Conservation (phyloP, 495 filamentous ascomycete species). For the Talaromyces adpressus region DNA sequence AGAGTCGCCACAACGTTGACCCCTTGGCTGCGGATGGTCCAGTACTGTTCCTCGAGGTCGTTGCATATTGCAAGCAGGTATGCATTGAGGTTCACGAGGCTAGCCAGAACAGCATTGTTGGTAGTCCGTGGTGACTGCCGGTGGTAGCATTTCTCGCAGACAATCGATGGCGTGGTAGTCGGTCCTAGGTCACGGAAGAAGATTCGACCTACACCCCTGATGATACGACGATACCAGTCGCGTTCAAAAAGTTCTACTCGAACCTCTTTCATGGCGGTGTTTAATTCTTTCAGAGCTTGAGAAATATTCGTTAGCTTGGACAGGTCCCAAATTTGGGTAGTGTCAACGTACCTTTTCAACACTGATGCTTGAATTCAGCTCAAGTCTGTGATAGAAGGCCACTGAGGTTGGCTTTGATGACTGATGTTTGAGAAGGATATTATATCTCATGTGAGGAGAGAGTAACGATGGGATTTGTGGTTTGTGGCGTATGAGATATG, state of each 20-base stretch:
- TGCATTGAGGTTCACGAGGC: neutral
- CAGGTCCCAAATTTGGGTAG: neutral
- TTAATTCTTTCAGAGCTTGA: neutral
- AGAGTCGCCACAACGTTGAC: neutral
- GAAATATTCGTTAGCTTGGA: neutral
- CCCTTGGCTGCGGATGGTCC: neutral
- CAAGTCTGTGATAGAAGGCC: neutral
- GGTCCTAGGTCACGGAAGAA: no score
- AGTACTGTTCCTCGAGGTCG: constrained; percentile 1
- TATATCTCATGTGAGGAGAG: neutral
- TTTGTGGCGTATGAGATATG: neutral
- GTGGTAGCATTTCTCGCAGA: constrained; percentile 4
- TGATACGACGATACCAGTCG: no score
- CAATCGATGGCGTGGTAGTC: neutral
- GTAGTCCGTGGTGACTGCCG: neutral
- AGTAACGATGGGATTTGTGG: neutral
- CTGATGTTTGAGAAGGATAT: neutral
- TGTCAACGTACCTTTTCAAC: neutral
- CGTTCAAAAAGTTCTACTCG: neutral
- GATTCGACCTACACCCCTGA: no score
- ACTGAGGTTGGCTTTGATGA: neutral
- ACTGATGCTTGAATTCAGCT: neutral
- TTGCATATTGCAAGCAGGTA: neutral
- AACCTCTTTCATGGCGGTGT: neutral
- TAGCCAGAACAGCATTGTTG: neutral